A percentile compares a stretch with the other conserved stretches of the same genome.
These are phyloP conservation scores for Phlebiopsis gigantea DNA, from an alignment of 768 basidiomycete species.

Conservation along the genomic window DNA sequence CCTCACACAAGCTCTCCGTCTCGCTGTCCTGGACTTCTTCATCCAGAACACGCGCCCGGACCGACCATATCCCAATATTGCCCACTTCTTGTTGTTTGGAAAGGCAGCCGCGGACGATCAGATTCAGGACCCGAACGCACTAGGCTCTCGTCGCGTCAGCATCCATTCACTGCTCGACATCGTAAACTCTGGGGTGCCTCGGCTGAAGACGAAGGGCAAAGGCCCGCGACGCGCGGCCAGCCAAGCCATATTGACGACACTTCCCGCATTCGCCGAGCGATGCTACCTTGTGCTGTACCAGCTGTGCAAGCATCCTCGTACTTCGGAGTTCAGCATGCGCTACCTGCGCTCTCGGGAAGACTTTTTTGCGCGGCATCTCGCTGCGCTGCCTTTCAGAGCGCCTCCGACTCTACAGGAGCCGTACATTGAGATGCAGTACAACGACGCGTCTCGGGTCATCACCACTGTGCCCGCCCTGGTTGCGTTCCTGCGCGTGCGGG, in stretches of 20 bases:
- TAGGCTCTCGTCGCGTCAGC: constrained; percentile 63
- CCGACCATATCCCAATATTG: constrained; percentile 71
- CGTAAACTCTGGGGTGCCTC: constrained; percentile 66
- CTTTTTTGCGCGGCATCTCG: constrained; percentile 85
- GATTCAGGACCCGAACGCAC: constrained; percentile 75
- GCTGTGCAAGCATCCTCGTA: constrained; percentile 81
- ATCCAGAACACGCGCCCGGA: constrained; percentile 66
- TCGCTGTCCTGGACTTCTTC: constrained; percentile 77
- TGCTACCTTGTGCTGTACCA: constrained; percentile 83
- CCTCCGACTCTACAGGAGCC: constrained; percentile 47
- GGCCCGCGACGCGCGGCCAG: constrained; percentile 24
- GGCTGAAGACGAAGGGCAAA: constrained; percentile 40
- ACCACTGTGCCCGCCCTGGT: constrained; percentile 66
- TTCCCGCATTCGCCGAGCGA: constrained; percentile 80
- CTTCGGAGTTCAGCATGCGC: constrained; percentile 45
- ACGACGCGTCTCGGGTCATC: constrained; percentile 61
- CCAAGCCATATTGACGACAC: constrained; percentile 53
- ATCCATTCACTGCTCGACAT: constrained; percentile 80
- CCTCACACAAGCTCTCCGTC: constrained; percentile 64
- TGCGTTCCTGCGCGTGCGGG: constrained; percentile 77
- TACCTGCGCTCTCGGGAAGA: constrained; percentile 86
- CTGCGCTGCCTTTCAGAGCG: constrained; percentile 61
- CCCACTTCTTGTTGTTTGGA: constrained; percentile 84
- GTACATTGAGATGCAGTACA: constrained; percentile 58
- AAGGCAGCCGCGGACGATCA: constrained; percentile 50